A percentile compares a stretch with the other conserved stretches of the same genome.
phyloP scores from a whole-genome alignment of 441 rosid genomes.

The Gossypium laxum region DNA sequence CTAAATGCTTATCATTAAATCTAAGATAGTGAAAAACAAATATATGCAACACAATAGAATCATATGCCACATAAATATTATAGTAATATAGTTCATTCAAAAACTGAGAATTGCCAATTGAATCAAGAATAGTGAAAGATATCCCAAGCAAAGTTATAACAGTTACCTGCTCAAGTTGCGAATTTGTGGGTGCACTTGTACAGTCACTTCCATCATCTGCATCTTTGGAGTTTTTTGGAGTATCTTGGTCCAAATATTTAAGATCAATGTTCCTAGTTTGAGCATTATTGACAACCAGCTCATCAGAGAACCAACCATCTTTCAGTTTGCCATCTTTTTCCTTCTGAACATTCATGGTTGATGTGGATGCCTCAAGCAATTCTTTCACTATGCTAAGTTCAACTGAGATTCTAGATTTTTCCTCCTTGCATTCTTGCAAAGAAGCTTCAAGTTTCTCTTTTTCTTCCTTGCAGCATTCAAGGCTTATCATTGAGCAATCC shows the following conservation, averaged over 20 bases:
- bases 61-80: not conserved
- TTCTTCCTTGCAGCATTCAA: constrained; percentile 96
- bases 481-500: constrained; percentile 89
- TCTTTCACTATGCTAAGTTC: constrained; percentile 51
- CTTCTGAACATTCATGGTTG: constrained; percentile 11
- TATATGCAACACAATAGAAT: not conserved
- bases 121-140: not conserved
- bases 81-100: not conserved
- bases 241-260: constrained; percentile 17
- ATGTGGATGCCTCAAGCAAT: constrained; percentile 32
- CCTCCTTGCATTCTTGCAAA: constrained; percentile 52
- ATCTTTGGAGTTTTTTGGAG: constrained; percentile 18
- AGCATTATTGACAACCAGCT: constrained; percentile 19
- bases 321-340: constrained; percentile 26
- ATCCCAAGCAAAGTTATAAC: constrained; percentile 7
- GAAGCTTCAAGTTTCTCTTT: constrained; percentile 65
- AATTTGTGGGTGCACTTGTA: constrained; percentile 14
- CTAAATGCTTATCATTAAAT: not conserved
- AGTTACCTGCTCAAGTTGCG: constrained; percentile 35
- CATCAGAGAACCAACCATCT: constrained; percentile 24
- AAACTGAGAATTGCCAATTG: not conserved
- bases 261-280: constrained; percentile 6
- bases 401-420: constrained; percentile 41
- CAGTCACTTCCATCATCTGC: constrained; percentile 24
- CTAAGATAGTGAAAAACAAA: not conserved